Percentiles rank a stretch among this genome's conserved stretches.
Evolutionary conservation across 768 basidiomycete genomes (phyloP).

Genomic region (Saitozyma podzolica): DNA sequence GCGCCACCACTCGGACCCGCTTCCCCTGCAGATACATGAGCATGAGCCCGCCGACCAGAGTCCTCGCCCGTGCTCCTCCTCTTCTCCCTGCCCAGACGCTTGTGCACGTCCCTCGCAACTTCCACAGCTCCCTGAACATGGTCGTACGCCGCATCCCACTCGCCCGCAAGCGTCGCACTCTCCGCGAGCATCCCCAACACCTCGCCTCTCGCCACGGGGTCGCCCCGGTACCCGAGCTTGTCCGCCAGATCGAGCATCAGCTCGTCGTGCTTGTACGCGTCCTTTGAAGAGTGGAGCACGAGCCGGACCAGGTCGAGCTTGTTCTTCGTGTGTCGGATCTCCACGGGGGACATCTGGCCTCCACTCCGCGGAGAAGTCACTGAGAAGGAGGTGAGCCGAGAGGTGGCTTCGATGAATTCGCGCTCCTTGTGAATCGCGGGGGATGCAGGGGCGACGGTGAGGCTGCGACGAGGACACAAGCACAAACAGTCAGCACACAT

Average conservation of each 20-base stretch:
- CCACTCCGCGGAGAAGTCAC: slow-evolving; percentile 66
- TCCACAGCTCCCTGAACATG: slow-evolving; percentile 71
- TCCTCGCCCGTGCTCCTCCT: background rate
- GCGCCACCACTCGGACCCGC: background rate
- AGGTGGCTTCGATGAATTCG: slow-evolving; percentile 97
- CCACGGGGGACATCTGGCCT: slow-evolving; percentile 75
- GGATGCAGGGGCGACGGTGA: slow-evolving; percentile 70
- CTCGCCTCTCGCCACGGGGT: slow-evolving; percentile 58
- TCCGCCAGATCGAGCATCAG: slow-evolving; percentile 85
- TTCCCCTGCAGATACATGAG: background rate
- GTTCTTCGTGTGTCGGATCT: slow-evolving; percentile 88
- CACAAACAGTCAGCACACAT: background rate
- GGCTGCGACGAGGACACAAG: slow-evolving; percentile 55
- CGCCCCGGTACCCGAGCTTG: slow-evolving; percentile 75
- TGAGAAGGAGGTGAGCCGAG: slow-evolving; percentile 87
- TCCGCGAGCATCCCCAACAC: slow-evolving; percentile 87
- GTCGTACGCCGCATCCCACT: slow-evolving; percentile 72
- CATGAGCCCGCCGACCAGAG: background rate
- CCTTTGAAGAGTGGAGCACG: slow-evolving; percentile 77
- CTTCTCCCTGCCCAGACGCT: slow-evolving; percentile 4
- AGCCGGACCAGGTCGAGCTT: slow-evolving; percentile 81
- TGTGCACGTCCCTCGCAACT: slow-evolving; percentile 25
- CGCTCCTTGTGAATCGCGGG: slow-evolving; percentile 68
- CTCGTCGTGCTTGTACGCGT: slow-evolving; percentile 88
- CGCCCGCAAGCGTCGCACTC: slow-evolving; percentile 77